Evolutionary conservation across 805 yeast genomes (phyloP), one percentile per base, ranked within the genome.

Genomic region (Saturnispora zaruensis): DNA sequence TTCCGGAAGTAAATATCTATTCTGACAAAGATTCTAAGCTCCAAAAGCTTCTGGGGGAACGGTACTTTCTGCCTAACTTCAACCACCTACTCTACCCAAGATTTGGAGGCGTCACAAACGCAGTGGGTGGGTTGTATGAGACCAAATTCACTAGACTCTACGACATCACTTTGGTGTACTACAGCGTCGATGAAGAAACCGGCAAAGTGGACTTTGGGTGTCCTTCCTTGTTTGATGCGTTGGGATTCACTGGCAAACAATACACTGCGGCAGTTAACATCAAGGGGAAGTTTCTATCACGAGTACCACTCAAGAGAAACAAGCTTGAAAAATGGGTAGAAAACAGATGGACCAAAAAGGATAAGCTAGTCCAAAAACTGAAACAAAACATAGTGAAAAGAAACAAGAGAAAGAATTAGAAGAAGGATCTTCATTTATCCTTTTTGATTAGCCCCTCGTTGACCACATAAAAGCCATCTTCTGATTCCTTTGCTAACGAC

Each of bases 1-100:
- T 89, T 56, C 97, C 97, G 0, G 97, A 90, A 64, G 96, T 86
- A 4, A 85, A 84, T 58, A 77, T 84, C 6, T 76, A 78, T 63
- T 76, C 81, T 0, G 69, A 74, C 9, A 74, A 74, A 34, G 72
- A 72, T 42, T 62, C 69, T 43, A 55, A 63, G 58, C 46, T 75
- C 38, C 95, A 88, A 53, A 69, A 73, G 37, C 71, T 74, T 28
- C 72, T 80, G 53, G 73, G 82, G 44, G 75, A 74, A 38, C 73
- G 74, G 50, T 79, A 74, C 57, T 83, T 74, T 49, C 68, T 84
- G n/a, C 87, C 91, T 0, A 66, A 63, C 14, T 72, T 84, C 18
- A 64, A 75, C 9, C 73, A 85, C 54, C 66, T 87, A 6, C 66
- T 90, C 25, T 89, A 89, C 58, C 97, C 97, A 3, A 70, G 97